Percentiles rank a stretch among this genome's conserved stretches.
Evolutionary conservation across 2,329 filamentous ascomycete species (phyloP).

Genomic region (Xylaria sp.): DNA sequence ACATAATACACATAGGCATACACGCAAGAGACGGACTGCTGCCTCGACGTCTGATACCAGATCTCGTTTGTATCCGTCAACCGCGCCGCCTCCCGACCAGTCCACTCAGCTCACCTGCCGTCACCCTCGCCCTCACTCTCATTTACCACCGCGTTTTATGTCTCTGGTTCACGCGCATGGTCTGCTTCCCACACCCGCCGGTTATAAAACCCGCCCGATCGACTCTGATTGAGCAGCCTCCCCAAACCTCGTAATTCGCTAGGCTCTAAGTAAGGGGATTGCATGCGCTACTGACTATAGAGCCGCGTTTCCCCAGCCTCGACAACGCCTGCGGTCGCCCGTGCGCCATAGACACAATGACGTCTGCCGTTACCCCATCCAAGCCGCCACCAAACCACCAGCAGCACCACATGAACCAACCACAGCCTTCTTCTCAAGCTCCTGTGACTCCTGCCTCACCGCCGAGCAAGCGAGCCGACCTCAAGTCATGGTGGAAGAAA

Average conservation of each 20-base stretch:
- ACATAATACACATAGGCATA: not conserved
- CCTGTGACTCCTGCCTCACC: constrained; percentile 68
- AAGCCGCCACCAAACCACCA: constrained; percentile 44
- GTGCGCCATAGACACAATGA: constrained; percentile 51
- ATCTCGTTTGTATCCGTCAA: constrained; percentile 6
- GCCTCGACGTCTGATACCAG: not conserved
- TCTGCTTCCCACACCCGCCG: constrained; percentile 15
- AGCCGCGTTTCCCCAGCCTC: constrained; percentile 30
- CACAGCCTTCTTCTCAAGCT: constrained; percentile 42
- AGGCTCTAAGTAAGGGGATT: constrained; percentile 28
- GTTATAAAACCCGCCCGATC: constrained; percentile 11
- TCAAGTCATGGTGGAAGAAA: constrained; percentile 97
- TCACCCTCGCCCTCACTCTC: constrained; percentile 12
- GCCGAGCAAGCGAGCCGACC: constrained; percentile 80
- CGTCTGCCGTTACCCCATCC: constrained; percentile 48
- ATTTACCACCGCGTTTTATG: constrained; percentile 26
- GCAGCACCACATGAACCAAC: constrained; percentile 44
- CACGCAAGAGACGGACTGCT: constrained; percentile 2
- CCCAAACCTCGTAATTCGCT: constrained; percentile 14
- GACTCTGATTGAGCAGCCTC: constrained; percentile 30
- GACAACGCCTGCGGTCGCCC: constrained; percentile 43
- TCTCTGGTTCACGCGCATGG: constrained; percentile 25
- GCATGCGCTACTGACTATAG: constrained; percentile 36
- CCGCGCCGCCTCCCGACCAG: constrained; percentile 10
- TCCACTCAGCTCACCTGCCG: constrained; percentile 6